Conservation (phyloP, 805 yeast genomes). For the Priceomyces melissophilus region DNA sequence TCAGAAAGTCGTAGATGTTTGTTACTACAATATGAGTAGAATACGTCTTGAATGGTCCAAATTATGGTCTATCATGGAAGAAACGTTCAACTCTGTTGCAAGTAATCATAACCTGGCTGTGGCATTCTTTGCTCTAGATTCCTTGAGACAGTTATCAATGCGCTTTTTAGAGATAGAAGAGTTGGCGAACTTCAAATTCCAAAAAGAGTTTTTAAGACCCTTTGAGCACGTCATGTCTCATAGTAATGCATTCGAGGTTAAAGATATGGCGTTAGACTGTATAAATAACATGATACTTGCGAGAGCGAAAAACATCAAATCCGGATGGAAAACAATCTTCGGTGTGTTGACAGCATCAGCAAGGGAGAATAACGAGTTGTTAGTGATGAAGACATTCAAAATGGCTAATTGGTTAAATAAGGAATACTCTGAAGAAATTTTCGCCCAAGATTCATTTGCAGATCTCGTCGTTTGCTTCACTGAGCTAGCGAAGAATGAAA, state of each 20-base stretch:
- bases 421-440: constrained; percentile 59
- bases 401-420: constrained; percentile 60
- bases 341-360: constrained; percentile 77
- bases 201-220: constrained; percentile 88
- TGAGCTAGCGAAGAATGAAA: constrained; percentile 78
- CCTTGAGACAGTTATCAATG: constrained; percentile 87
- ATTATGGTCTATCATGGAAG: constrained; percentile 91
- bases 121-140: constrained; percentile 88
- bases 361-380: constrained; percentile 48
- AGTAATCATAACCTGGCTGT: constrained; percentile 73
- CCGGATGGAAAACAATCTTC: constrained; percentile 94
- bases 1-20: constrained; percentile 94
- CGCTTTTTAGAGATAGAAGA: constrained; percentile 93
- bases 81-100: constrained; percentile 80
- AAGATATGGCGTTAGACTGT: constrained; percentile 88
- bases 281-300: constrained; percentile 79
- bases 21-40: constrained; percentile 96
- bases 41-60: constrained; percentile 96
- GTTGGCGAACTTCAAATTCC: constrained; percentile 91
- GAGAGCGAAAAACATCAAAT: constrained; percentile 68
- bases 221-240: constrained; percentile 75
- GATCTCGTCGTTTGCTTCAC: constrained; percentile 74
- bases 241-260: constrained; percentile 65
- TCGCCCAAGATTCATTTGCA: constrained; percentile 63
- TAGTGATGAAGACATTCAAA: constrained; percentile 63